Base-by-base conservation (phyloP, 192 early-diverging fungal species). In the Lobosporangium transversale region DNA sequence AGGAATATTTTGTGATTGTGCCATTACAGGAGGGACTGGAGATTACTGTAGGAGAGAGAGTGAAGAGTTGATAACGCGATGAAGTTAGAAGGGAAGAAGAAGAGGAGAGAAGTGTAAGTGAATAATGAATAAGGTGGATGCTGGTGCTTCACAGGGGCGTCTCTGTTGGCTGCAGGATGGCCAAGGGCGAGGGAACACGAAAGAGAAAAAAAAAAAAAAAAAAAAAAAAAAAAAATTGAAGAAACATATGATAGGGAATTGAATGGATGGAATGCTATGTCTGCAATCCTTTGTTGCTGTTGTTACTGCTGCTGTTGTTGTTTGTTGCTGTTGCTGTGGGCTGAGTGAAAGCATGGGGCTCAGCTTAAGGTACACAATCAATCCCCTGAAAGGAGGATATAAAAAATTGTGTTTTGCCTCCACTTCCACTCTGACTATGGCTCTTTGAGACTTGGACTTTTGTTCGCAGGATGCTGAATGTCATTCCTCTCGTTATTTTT, bases 1-100 rank as follows among this genome's bases (percentile, higher is more conserved):
- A 5, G 65, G 59, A 55, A 62, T 44, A 48, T 6, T 51, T 43
- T 47, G 43, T n/a, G n/a, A n/a, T 3, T 48, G 36, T 2, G 50
- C 29, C n/a, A 33, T 40, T 40, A 40, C 14, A 40, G 31, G 44
- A n/a, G 26, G n/a, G 20, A 7, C 5, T n/a, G 35, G 15, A 37
- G 33, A 26, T 44, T 21, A 12, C 11, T 29, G 12, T 17, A 23
- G 27, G 57, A 42, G 33, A 40, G 52, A 57, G 51, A 37, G 24
- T 32, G 60, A 15, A 7, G 51, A 29, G 12, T 23, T 12, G 55
- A 17, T 26, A 21, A 23, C 17, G 23, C 1, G n/a, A n/a, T n/a
- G n/a, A n/a, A n/a, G n/a, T n/a, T n/a, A n/a, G n/a, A n/a, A n/a
- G n/a, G n/a, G n/a, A n/a, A n/a, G n/a, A n/a, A n/a, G n/a, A n/a